Base-by-base conservation (phyloP, 2,329 filamentous ascomycete species). In the Biscogniauxia mediterranea region DNA sequence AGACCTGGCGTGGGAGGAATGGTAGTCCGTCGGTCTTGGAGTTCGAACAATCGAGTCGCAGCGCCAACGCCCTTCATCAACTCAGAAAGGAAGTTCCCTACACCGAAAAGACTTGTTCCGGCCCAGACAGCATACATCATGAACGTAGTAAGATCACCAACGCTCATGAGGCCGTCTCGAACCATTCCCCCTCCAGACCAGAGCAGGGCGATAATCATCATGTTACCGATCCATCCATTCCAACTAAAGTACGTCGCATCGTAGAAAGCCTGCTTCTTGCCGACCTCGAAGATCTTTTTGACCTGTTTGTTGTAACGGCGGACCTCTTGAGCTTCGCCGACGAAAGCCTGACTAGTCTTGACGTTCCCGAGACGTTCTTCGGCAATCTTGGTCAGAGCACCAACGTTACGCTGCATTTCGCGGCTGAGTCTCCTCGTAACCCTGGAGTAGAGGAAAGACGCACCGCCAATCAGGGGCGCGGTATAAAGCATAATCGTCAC, bases 41-140 rank as follows among this genome's bases (percentile, higher is more conserved):
- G 84, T 73, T 99, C 95, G 71, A 99, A 99, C 1, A 99, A 82
- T 62, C 95, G 90, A 71, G 90, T 96, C n/a, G 95, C 95, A 51
- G 95, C 95, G 70, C 96, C 95, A 3, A 97, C 94, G 51, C 96
- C 96, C 77, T 99, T 99, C 95, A 99, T 99, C 64, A 99, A 83
- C 74, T 99, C 95, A 0, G 93, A 97, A 77, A 97, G 99, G 78
- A 99, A 99, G 60, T 91, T 92, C 3, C 93, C 97, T 1, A 99
- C 81, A 3, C 95, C 95, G 69, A 98, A 97, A 65, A 99, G 85
- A 76, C 92, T 96, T 55, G 91, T 95, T 2, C 87, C 87, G 6
- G 87, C 86, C 75, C 88, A 98, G 3, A 92, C 94, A 2, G 93
- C 96, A 76, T 98, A 99, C 94, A 99, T 98, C 79, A 99, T 85